These are phyloP conservation scores for Meripilus lineatus DNA, from an alignment of 1,284 basidiomycete genomes.

Conservation along the genomic window DNA sequence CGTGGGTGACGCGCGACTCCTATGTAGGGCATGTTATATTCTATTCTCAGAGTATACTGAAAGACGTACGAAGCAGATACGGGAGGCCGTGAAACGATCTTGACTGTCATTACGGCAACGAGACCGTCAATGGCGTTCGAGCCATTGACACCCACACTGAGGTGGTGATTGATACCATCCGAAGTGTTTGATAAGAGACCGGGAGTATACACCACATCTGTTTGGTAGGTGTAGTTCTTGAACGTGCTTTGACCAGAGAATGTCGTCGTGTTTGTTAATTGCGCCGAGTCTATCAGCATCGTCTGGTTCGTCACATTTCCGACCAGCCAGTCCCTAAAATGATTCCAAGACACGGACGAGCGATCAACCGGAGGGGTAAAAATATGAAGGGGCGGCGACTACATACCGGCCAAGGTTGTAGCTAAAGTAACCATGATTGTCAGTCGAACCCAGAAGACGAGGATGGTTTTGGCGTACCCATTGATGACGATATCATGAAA, in stretches of 20 bases:
- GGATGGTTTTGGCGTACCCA: constrained; percentile 34
- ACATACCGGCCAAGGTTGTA: constrained; percentile 52
- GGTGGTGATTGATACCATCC: constrained; percentile 74
- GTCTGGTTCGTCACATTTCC: constrained; percentile 68
- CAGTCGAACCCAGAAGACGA: constrained; percentile 3
- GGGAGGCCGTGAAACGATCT: constrained; percentile 46
- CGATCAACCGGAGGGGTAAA: background rate
- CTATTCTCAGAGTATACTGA: no score
- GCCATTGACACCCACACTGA: constrained; percentile 54
- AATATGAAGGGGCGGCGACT: constrained; percentile 19
- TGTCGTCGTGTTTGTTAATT: constrained; percentile 54
- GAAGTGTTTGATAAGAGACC: constrained; percentile 68
- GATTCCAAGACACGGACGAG: constrained; percentile 4
- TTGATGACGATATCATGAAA: constrained; percentile 53
- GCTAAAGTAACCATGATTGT: constrained; percentile 24
- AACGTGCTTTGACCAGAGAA: constrained; percentile 53
- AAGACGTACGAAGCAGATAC: constrained; percentile 17
- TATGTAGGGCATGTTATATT: no score
- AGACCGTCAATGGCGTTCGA: constrained; percentile 77
- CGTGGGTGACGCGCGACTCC: no score
- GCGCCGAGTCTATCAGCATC: constrained; percentile 45
- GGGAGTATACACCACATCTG: constrained; percentile 59
- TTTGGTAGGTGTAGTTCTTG: constrained; percentile 68
- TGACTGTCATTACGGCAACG: constrained; percentile 78
- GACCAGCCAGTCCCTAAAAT: constrained; percentile 69